Conservation (phyloP, 371 early-diverging fungal species). For the Conidiobolus incongruus region DNA sequence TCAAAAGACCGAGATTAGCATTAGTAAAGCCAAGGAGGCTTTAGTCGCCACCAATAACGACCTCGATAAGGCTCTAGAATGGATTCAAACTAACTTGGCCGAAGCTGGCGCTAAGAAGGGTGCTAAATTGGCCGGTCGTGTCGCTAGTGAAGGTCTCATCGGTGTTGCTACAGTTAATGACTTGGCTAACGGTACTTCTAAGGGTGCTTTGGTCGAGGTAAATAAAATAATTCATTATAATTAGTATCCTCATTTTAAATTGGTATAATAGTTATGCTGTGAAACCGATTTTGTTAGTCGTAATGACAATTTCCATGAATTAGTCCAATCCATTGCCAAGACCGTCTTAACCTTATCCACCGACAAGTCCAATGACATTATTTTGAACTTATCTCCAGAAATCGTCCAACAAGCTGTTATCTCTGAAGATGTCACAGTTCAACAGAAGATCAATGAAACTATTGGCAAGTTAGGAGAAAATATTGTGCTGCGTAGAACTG, state of each 20-base stretch:
- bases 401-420: slow-evolving; percentile 19
- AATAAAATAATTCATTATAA: neutral
- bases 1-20: slow-evolving; percentile 59
- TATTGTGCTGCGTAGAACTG: slow-evolving; percentile 47
- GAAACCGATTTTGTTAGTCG: slow-evolving; percentile 91
- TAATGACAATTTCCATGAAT: slow-evolving; percentile 49
- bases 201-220: slow-evolving; percentile 46
- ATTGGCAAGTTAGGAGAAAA: slow-evolving; percentile 81
- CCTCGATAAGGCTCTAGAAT: slow-evolving; percentile 53
- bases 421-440: slow-evolving; percentile 16
- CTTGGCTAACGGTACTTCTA: slow-evolving; percentile 8
- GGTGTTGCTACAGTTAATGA: slow-evolving; percentile 28
- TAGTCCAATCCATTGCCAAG: slow-evolving; percentile 44
- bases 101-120: slow-evolving; percentile 52
- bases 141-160: slow-evolving; percentile 44
- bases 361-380: slow-evolving; percentile 3
- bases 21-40: slow-evolving; percentile 75
- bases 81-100: slow-evolving; percentile 51
- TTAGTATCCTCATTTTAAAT: neutral
- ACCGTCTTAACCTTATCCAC: slow-evolving; percentile 16
- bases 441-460: slow-evolving; percentile 35
- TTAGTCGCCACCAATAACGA: slow-evolving; percentile 44
- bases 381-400: slow-evolving; percentile 14
- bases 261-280: slow-evolving; percentile 41
- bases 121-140: slow-evolving; percentile 33